A percentile compares a stretch with the other conserved stretches of the same genome.
phyloP scores from a whole-genome alignment of 768 basidiomycete genomes.

The Agaricus bisporus region DNA sequence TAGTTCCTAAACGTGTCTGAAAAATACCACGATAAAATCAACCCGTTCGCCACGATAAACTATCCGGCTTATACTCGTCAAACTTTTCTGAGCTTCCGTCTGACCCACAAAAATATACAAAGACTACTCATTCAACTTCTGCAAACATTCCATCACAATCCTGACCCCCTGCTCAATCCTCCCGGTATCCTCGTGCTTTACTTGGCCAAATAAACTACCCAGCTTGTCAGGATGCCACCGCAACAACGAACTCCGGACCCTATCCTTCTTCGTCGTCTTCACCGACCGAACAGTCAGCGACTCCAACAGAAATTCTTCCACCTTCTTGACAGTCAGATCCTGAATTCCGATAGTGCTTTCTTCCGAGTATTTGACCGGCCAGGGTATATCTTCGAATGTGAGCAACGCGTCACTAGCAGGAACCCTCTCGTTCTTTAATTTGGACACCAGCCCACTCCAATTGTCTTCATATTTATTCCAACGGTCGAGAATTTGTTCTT shows the following conservation, averaged over 20 bases:
- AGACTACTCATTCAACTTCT: conserved; percentile 19
- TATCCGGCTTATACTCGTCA: too few species aligned
- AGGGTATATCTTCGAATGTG: conserved; percentile 52
- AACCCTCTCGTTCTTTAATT: conserved; percentile 13
- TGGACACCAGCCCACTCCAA: conserved; percentile 38
- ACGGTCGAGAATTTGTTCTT: conserved; percentile 27
- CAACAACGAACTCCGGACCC: conserved; percentile 53
- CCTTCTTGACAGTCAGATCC: conserved; percentile 29
- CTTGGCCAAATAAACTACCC: conserved; percentile 33
- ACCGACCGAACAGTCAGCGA: conserved; percentile 35
- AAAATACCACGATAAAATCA: too few species aligned
- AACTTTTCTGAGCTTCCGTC: too few species aligned
- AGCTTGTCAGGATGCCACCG: conserved; percentile 70
- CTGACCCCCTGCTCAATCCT: conserved; percentile 41
- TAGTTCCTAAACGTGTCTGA: too few species aligned
- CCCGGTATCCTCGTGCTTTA: conserved; percentile 37
- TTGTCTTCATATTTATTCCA: conserved; percentile 51
- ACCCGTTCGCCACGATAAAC: too few species aligned
- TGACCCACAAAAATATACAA: too few species aligned
- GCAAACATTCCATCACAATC: conserved; percentile 31
- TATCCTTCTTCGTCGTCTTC: conserved; percentile 39
- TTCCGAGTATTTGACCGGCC: conserved; percentile 39
- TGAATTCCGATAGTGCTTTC: conserved; percentile 15
- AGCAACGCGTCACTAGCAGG: conserved; percentile 13
- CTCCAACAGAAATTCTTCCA: conserved; percentile 48